phyloP scores from a whole-genome alignment of 345 rosid genomes.

The Corymbia maculata region DNA sequence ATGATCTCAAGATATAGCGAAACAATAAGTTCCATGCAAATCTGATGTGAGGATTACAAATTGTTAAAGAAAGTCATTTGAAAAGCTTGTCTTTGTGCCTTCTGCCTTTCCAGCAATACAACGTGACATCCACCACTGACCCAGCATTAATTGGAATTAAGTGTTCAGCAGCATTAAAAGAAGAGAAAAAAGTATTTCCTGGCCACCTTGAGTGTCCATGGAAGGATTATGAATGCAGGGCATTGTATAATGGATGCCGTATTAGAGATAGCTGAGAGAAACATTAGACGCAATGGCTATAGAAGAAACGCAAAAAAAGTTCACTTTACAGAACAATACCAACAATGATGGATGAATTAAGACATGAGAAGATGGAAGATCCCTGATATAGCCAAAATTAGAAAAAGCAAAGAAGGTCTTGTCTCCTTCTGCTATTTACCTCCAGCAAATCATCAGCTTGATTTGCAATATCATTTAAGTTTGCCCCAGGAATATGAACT shows the following conservation, averaged over 20 bases:
- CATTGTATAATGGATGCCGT: neutral
- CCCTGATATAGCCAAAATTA: neutral
- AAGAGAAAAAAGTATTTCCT: neutral
- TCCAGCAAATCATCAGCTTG: slow-evolving; percentile 93
- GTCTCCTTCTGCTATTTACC: slow-evolving; percentile 22
- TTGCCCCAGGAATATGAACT: slow-evolving; percentile 86
- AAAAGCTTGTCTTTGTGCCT: neutral
- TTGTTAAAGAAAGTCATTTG: neutral
- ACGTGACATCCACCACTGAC: neutral
- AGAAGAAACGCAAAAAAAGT: too few relatives aligned
- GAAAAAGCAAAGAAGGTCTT: neutral
- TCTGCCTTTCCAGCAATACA: neutral
- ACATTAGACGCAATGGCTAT: neutral
- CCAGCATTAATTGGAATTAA: neutral
- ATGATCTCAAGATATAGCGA: neutral
- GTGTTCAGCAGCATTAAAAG: neutral
- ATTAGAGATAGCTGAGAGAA: neutral
- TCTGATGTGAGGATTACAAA: neutral
- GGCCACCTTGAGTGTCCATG: neutral
- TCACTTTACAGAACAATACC: neutral
- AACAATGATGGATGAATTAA: neutral
- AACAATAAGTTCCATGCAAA: neutral
- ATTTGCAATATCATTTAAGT: slow-evolving; percentile 81
- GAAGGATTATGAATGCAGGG: neutral
- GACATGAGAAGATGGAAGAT: neutral